phyloP scores from a whole-genome alignment of 192 early-diverging fungal genomes.

The Gonapodya prolifera region DNA sequence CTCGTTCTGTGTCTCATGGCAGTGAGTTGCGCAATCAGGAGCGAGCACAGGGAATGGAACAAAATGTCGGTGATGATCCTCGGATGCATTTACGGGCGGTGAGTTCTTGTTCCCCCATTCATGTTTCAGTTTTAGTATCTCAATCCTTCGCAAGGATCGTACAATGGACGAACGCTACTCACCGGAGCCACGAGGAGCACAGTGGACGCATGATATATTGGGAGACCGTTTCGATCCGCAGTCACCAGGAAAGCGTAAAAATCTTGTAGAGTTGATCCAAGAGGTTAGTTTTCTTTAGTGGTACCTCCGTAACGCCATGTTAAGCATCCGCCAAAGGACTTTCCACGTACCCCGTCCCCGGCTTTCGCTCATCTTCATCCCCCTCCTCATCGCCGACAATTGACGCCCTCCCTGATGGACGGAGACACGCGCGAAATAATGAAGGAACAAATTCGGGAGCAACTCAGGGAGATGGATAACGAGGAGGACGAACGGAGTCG shows the following conservation, averaged over 20 bases:
- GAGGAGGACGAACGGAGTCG: conserved; percentile 38
- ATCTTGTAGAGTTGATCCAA: conserved; percentile 25
- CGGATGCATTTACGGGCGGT: conserved; percentile 8
- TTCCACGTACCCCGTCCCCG: conserved; percentile 44
- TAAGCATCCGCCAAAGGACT: conserved; percentile 20
- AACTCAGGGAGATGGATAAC: conserved; percentile 18
- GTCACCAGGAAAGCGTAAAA: conserved; percentile 12
- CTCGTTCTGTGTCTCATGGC: neutral
- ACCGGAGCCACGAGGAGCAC: conserved; percentile 6
- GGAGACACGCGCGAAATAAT: conserved; percentile 19
- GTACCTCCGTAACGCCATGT: neutral
- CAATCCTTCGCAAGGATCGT: neutral
- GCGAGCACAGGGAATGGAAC: conserved; percentile 1
- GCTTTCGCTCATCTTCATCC: conserved; percentile 26
- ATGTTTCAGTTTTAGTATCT: neutral
- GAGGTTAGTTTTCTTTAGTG: neutral
- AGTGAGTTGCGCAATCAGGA: conserved; percentile 9
- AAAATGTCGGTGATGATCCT: neutral
- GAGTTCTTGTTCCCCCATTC: neutral
- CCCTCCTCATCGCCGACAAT: conserved; percentile 21
- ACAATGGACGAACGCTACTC: conserved; percentile 7
- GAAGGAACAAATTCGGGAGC: conserved; percentile 13
- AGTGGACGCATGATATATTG: neutral
- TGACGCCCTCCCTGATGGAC: conserved; percentile 18
- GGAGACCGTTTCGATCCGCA: conserved; percentile 15